phyloP scores from a whole-genome alignment of 176 grass and related monocot species.

The Aegilops tauschii region DNA sequence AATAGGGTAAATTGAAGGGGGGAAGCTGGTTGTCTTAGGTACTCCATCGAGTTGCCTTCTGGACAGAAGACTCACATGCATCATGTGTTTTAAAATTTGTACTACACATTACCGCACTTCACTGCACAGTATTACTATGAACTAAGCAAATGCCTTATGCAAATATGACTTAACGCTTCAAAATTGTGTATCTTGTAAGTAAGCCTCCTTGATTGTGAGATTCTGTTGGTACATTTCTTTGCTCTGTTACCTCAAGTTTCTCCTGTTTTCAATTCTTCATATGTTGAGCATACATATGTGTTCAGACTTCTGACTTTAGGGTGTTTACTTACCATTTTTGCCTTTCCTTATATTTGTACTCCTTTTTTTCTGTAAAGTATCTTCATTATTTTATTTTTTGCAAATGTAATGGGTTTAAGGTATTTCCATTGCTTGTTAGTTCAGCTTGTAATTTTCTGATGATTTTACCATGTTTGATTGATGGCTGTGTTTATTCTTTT shows the following conservation, averaged over 20 bases:
- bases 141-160: neutral
- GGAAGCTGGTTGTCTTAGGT: no score
- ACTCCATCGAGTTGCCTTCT: no score
- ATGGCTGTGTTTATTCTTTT: slow-evolving; percentile 19
- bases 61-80: no score
- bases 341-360: neutral
- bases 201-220: neutral
- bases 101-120: neutral
- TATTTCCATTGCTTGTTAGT: neutral
- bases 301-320: neutral
- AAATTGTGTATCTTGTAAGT: neutral
- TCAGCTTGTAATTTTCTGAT: neutral
- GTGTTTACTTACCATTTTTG: neutral
- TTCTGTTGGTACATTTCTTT: neutral
- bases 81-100: neutral
- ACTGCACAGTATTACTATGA: neutral
- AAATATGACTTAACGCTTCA: neutral
- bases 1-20: no score
- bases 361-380: neutral
- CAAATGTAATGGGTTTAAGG: no score
- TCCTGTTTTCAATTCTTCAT: neutral
- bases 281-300: neutral
- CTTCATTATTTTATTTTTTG: neutral
- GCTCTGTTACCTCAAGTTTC: neutral
- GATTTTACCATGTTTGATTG: neutral